A percentile compares a stretch with the other conserved stretches of the same genome.
Evolutionary conservation across 768 basidiomycete species (phyloP).

Genomic region (Mycena venus): DNA sequence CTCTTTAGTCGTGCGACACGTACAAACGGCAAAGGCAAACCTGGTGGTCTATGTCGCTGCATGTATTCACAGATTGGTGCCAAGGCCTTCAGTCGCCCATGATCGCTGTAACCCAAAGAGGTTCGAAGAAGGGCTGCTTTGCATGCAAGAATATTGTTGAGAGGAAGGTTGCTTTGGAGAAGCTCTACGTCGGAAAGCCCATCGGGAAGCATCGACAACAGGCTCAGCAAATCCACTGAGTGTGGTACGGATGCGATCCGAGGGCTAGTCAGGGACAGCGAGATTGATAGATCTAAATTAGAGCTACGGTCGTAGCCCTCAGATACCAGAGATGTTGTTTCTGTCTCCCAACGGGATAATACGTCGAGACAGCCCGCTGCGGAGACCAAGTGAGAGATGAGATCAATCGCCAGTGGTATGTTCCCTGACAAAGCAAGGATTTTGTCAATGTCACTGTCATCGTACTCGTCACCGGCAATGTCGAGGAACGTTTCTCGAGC

Average conservation of each 20-base stretch:
- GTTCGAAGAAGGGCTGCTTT: neutral
- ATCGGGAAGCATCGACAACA: neutral
- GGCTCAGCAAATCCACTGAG: neutral
- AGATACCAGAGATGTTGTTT: neutral
- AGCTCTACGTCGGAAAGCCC: neutral
- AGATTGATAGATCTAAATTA: neutral
- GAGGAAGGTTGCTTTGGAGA: neutral
- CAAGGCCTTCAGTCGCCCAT: neutral
- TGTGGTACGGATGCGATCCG: neutral
- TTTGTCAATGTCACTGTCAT: too few relatives aligned
- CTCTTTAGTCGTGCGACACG: too few relatives aligned
- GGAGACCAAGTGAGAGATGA: too few relatives aligned
- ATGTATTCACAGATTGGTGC: neutral
- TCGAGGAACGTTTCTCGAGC: too few relatives aligned
- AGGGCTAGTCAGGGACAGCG: neutral
- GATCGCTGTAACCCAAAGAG: neutral
- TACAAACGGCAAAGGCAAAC: too few relatives aligned
- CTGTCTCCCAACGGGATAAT: too few relatives aligned
- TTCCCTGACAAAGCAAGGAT: too few relatives aligned
- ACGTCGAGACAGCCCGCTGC: too few relatives aligned
- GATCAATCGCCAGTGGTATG: too few relatives aligned
- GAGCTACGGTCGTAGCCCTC: neutral
- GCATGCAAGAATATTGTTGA: neutral
- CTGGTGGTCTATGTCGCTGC: too few relatives aligned
- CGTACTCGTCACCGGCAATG: too few relatives aligned